These are phyloP conservation scores for Beauveria brongniartii DNA, from an alignment of 2,329 filamentous ascomycete genomes.

Conservation along the genomic window DNA sequence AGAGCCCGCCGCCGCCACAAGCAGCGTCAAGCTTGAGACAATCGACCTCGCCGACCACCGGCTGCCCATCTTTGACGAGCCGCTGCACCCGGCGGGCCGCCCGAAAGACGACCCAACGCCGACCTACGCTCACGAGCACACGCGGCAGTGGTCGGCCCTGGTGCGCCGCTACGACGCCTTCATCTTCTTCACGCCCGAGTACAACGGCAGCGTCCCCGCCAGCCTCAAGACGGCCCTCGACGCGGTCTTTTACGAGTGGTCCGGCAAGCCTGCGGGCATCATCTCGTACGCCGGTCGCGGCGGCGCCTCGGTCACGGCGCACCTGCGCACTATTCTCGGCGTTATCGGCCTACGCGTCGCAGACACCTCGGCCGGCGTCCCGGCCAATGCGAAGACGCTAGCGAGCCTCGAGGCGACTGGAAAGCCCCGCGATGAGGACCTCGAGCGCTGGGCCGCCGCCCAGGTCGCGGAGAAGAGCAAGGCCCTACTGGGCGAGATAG, in stretches of 20 bases:
- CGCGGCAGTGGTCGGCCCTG: conserved; percentile 31
- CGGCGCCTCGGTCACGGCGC: conserved; percentile 18
- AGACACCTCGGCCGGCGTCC: background rate
- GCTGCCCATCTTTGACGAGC: conserved; percentile 34
- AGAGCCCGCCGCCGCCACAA: conserved; percentile 15
- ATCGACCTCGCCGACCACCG: conserved; percentile 30
- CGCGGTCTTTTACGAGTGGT: conserved; percentile 48
- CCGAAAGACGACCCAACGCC: conserved; percentile 19
- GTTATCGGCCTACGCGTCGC: background rate
- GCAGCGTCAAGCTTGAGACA: conserved; percentile 17
- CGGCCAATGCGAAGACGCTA: conserved; percentile 5
- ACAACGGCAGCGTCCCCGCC: conserved; percentile 45
- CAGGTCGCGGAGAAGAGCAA: background rate
- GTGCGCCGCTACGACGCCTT: conserved; percentile 34
- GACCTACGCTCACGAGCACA: conserved; percentile 29
- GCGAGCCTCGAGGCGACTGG: background rate
- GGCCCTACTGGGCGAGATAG: conserved; percentile 3
- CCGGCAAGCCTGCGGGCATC: conserved; percentile 41
- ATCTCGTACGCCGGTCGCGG: conserved; percentile 44
- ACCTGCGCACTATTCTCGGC: conserved; percentile 2
- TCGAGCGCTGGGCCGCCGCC: conserved; percentile 2
- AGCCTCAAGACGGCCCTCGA: conserved; percentile 51
- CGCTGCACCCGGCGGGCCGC: conserved; percentile 26
- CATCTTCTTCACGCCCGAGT: conserved; percentile 38
- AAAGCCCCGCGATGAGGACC: conserved; percentile 1